Conservation (phyloP, 2,329 filamentous ascomycete species). For the Periconia digitata region DNA sequence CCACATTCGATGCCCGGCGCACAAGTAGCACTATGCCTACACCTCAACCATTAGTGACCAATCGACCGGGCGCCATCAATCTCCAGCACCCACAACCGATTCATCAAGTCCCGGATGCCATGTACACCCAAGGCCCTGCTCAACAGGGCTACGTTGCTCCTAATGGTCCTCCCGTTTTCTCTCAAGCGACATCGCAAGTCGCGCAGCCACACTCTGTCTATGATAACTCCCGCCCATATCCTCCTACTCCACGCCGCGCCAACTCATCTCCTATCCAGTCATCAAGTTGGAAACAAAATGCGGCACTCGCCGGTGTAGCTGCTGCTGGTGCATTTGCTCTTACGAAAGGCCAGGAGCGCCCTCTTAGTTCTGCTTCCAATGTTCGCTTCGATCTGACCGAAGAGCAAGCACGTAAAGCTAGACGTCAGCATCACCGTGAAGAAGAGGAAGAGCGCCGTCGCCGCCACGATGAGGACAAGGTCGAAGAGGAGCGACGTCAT, state of each 20-base stretch:
- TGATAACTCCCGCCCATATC: constrained; percentile 24
- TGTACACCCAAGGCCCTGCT: constrained; percentile 57
- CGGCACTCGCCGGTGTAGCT: constrained; percentile 47
- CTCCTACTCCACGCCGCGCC: constrained; percentile 41
- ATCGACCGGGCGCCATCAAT: constrained; percentile 56
- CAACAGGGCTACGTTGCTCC: constrained; percentile 46
- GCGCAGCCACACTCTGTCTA: constrained; percentile 24
- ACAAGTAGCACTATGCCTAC: constrained; percentile 51
- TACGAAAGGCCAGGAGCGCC: constrained; percentile 28
- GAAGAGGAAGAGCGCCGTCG: constrained; percentile 27
- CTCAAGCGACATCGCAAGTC: constrained; percentile 23
- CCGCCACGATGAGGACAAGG: constrained; percentile 24
- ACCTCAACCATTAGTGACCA: constrained; percentile 36
- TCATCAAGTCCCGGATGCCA: constrained; percentile 67
- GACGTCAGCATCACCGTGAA: constrained; percentile 33
- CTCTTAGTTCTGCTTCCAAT: constrained; percentile 41
- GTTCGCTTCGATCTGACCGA: constrained; percentile 62
- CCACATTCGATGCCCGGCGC: constrained; percentile 59
- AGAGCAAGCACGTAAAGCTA: constrained; percentile 56
- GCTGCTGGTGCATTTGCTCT: constrained; percentile 45
- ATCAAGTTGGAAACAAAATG: constrained; percentile 44
- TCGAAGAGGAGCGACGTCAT: constrained; percentile 27
- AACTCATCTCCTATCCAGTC: constrained; percentile 52
- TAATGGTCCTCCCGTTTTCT: constrained; percentile 45
- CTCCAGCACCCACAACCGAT: constrained; percentile 87